Conservation (phyloP, 306 rosid species). For the Ceratonia siliqua region DNA sequence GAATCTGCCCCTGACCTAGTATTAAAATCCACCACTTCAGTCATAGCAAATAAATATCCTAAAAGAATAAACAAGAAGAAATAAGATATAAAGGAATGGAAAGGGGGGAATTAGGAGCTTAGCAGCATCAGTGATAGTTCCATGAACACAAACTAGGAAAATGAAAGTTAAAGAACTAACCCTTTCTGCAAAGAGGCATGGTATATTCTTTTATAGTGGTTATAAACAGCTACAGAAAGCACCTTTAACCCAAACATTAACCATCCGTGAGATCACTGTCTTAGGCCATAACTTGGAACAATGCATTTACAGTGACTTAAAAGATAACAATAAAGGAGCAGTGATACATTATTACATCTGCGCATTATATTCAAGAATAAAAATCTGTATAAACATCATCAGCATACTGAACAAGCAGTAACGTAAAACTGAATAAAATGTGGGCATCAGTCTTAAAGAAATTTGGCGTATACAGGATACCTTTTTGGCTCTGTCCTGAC, state of each 20-base stretch:
- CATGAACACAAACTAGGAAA: neutral
- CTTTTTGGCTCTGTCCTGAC: constrained; percentile 81
- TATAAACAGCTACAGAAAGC: constrained; percentile 88
- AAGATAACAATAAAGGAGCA: constrained; percentile 8
- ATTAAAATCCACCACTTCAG: constrained; percentile 37
- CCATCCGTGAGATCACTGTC: constrained; percentile 6
- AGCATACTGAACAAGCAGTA: neutral
- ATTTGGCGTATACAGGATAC: constrained; percentile 22
- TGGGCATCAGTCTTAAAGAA: neutral
- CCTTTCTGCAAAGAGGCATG: constrained; percentile 62
- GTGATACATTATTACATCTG: neutral
- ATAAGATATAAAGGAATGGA: neutral
- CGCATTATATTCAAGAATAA: neutral
- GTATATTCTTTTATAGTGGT: constrained; percentile 83
- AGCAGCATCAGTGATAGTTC: neutral
- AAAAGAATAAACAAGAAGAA: constrained; percentile 4
- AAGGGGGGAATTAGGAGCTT: neutral
- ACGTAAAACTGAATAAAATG: neutral
- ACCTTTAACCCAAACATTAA: constrained; percentile 56
- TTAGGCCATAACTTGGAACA: constrained; percentile 13
- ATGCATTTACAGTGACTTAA: neutral
- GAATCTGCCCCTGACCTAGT: constrained; percentile 65
- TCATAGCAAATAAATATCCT: constrained; percentile 22
- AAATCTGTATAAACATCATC: neutral
- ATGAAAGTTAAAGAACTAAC: constrained; percentile 46